phyloP scores from a whole-genome alignment of 2,329 filamentous ascomycete species.

The Sclerotinia spermophila region DNA sequence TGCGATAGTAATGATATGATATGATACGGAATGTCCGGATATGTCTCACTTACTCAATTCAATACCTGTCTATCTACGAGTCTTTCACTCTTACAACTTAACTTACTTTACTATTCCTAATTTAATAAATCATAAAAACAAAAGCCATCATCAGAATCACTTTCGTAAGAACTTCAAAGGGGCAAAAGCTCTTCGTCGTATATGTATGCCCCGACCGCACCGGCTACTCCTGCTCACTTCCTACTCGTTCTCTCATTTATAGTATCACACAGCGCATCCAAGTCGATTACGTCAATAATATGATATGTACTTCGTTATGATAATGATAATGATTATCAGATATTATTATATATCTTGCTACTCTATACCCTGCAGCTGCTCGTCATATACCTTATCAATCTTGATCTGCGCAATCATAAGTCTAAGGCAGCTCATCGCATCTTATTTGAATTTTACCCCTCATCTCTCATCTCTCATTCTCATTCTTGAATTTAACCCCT shows the following conservation, averaged over 20 bases:
- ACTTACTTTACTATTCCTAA: background rate
- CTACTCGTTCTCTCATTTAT: background rate
- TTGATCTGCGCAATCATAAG: background rate
- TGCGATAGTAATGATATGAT: background rate
- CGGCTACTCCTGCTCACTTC: background rate
- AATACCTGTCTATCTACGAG: no score
- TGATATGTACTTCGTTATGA: no score
- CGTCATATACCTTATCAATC: background rate
- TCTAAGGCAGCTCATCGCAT: background rate
- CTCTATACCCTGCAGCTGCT: no score
- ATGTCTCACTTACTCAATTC: background rate
- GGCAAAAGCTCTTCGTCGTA: background rate
- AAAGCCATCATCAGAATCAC: background rate
- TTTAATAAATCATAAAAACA: background rate
- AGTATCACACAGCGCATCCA: background rate
- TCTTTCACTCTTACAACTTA: background rate
- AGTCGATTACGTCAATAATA: background rate
- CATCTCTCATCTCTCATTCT: background rate
- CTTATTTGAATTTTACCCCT: background rate
- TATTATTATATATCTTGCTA: background rate
- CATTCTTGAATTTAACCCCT: background rate
- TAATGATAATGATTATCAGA: background rate
- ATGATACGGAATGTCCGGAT: background rate
- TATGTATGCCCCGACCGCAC: background rate
- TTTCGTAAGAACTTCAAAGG: background rate